These are phyloP conservation scores for Hypomontagnella submonticulosa DNA, from an alignment of 495 filamentous ascomycete genomes.

Conservation along the genomic window DNA sequence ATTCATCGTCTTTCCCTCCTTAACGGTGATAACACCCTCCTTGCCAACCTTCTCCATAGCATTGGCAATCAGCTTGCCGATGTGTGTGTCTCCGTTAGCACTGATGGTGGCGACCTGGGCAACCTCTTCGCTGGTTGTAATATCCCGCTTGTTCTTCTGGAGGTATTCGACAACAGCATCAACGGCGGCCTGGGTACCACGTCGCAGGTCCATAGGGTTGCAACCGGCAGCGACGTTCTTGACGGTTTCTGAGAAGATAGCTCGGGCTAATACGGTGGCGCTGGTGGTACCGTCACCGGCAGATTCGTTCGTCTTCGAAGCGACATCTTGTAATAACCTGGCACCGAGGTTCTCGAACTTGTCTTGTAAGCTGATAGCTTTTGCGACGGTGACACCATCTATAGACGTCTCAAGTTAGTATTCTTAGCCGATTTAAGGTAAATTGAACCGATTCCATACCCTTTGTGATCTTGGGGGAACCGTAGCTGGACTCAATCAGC, in stretches of 20 bases:
- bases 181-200: constrained; percentile 96
- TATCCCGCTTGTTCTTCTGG: constrained; percentile 92
- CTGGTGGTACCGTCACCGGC: constrained; percentile 99
- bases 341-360: constrained; percentile 99
- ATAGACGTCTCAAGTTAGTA: constrained; percentile 38
- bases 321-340: constrained; percentile 94
- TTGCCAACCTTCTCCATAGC: constrained; percentile 99
- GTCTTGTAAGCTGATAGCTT: constrained; percentile 92
- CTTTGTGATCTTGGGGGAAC: constrained; percentile 99
- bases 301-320: constrained; percentile 98
- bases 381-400: constrained; percentile 97
- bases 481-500: constrained; percentile 95
- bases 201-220: constrained; percentile 98
- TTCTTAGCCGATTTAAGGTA: background rate
- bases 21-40: constrained; percentile 99
- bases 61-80: constrained; percentile 93
- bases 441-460: constrained; percentile 65
- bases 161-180: constrained; percentile 94
- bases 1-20: constrained; percentile 98
- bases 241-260: constrained; percentile 99
- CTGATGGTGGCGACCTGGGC: constrained; percentile 98
- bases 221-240: constrained; percentile 99
- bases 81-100: constrained; percentile 95
- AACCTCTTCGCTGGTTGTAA: constrained; percentile 96
- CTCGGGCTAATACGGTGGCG: constrained; percentile 94